Evolutionary conservation across 2,329 filamentous ascomycete species (phyloP).

Genomic region (Botryotinia narcissicola): DNA sequence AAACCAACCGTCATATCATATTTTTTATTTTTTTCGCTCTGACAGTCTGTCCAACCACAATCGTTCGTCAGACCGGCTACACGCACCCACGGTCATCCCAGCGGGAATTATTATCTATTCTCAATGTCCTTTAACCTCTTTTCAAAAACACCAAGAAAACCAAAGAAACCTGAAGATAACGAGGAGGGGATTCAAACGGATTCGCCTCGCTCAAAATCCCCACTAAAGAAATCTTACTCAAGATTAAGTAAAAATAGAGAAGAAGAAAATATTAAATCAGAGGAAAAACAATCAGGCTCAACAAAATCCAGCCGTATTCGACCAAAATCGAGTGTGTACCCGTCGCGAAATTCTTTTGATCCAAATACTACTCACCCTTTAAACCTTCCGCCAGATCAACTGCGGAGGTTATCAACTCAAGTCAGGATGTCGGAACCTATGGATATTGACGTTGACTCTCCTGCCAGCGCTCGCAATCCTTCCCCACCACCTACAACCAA

Average conservation of each 20-base stretch:
- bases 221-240: conserved; percentile 36
- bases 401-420: conserved; percentile 70
- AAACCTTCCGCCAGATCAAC: conserved; percentile 86
- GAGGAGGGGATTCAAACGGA: conserved; percentile 31
- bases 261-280: conserved; percentile 32
- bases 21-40: background rate
- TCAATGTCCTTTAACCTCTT: conserved; percentile 36
- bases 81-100: conserved; percentile 18
- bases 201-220: conserved; percentile 34
- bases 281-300: conserved; percentile 30
- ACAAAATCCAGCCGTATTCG: conserved; percentile 35
- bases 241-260: conserved; percentile 34
- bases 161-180: conserved; percentile 35
- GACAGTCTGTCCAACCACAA: conserved; percentile 17
- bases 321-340: conserved; percentile 31
- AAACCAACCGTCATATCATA: background rate
- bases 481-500: conserved; percentile 52
- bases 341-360: conserved; percentile 50
- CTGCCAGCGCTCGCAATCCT: conserved; percentile 45
- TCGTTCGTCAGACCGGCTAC: conserved; percentile 19
- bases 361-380: conserved; percentile 73
- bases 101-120: conserved; percentile 19
- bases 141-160: conserved; percentile 39
- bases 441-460: conserved; percentile 70
- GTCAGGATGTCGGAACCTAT: conserved; percentile 57